Evolutionary conservation across 331 rosid species (phyloP).

Genomic region (Arachis monticola): DNA sequence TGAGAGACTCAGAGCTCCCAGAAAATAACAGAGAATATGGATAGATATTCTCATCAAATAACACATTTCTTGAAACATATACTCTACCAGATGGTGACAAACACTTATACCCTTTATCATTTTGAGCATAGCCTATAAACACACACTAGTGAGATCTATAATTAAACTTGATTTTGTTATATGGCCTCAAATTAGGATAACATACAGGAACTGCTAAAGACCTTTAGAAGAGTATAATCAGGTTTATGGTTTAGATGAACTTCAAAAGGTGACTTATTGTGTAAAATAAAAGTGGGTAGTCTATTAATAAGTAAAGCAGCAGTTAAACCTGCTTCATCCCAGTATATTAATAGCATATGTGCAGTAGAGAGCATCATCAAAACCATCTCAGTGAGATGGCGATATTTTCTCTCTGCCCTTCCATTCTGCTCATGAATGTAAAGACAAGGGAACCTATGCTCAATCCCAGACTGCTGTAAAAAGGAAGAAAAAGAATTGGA

Average conservation of each 20-base stretch:
- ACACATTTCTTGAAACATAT: not conserved
- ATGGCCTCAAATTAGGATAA: too few species aligned
- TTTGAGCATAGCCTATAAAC: not conserved
- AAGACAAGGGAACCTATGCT: not conserved
- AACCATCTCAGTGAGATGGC: not conserved
- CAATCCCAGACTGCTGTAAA: not conserved
- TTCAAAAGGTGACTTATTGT: too few species aligned
- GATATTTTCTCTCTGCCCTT: not conserved
- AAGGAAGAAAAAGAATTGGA: too few species aligned
- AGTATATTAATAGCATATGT: not conserved
- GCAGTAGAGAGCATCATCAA: not conserved
- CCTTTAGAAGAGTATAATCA: too few species aligned
- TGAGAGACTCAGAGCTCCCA: too few species aligned
- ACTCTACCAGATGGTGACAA: not conserved
- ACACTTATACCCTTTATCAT: not conserved
- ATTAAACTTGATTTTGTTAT: too few species aligned
- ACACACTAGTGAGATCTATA: too few species aligned
- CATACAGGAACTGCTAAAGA: too few species aligned
- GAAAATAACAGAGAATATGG: not conserved
- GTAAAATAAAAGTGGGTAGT: not conserved
- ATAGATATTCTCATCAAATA: not conserved
- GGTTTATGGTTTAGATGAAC: too few species aligned
- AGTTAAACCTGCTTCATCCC: not conserved
- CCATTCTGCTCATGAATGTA: not conserved
- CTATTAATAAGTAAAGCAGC: not conserved